These are phyloP conservation scores for Boeremia lycopersici DNA, from an alignment of 2,329 filamentous ascomycete species.

Conservation along the genomic window DNA sequence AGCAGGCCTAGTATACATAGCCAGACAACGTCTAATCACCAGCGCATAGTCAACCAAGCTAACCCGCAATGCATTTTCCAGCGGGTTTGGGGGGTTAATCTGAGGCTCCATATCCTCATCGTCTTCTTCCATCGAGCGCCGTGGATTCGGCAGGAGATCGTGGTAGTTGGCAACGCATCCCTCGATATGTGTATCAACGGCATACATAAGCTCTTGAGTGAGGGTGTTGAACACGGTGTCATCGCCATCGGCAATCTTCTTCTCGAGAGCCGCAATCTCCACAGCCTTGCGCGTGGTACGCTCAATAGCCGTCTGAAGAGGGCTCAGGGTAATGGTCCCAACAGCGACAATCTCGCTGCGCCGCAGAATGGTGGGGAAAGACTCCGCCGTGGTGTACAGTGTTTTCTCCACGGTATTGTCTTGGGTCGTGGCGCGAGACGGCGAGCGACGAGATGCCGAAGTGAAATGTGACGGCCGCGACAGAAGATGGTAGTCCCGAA, in stretches of 20 bases:
- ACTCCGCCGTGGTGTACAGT: conserved; percentile 80
- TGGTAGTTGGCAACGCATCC: conserved; percentile 80
- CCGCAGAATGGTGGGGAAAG: conserved; percentile 88
- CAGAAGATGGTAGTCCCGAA: conserved; percentile 84
- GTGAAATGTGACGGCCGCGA: conserved; percentile 80
- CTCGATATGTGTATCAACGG: conserved; percentile 76
- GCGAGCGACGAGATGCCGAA: conserved; percentile 73
- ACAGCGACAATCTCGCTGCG: conserved; percentile 81
- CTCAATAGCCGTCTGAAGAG: conserved; percentile 88
- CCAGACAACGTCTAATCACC: conserved; percentile 81
- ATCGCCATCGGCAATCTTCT: conserved; percentile 73
- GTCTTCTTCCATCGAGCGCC: conserved; percentile 40
- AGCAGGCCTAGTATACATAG: conserved; percentile 68
- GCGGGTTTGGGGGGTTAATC: conserved; percentile 55
- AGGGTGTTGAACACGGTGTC: conserved; percentile 71
- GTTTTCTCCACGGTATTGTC: conserved; percentile 84
- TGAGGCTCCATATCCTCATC: conserved; percentile 40
- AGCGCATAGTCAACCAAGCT: conserved; percentile 88
- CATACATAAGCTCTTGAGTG: conserved; percentile 76
- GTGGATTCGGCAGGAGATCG: conserved; percentile 66
- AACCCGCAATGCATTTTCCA: conserved; percentile 81
- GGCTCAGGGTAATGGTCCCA: conserved; percentile 69
- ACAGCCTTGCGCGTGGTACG: conserved; percentile 88
- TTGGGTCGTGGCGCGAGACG: conserved; percentile 67
- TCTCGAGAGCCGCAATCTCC: conserved; percentile 79